Conservation (phyloP, 257 asterid species). For the Solanum pimpinellifolium region DNA sequence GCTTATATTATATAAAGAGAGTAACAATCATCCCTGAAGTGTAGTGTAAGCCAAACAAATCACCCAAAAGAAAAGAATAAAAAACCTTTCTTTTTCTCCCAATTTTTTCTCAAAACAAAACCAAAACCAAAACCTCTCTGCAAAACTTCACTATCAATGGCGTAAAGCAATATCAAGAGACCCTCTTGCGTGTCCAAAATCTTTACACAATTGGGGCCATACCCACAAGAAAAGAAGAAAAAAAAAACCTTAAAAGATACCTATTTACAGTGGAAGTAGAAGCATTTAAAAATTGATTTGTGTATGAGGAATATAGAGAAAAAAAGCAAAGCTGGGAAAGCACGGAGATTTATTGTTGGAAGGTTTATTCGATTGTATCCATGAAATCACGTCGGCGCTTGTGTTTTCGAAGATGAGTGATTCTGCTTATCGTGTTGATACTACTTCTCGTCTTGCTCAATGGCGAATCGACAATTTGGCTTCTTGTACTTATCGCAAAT, state of each 20-base stretch:
- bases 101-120: not conserved
- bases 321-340: conserved; percentile 81
- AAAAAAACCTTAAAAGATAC: not conserved
- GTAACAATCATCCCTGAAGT: conserved; percentile 22
- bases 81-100: not conserved
- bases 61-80: not conserved
- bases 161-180: conserved; percentile 30
- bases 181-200: conserved; percentile 47
- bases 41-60: conserved; percentile 37
- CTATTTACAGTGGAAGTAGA: not conserved
- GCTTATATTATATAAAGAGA: not conserved
- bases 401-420: conserved; percentile 72
- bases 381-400: conserved; percentile 79
- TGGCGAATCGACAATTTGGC: conserved; percentile 74
- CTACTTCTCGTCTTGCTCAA: conserved; percentile 91
- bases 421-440: conserved; percentile 78
- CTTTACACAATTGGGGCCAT: conserved; percentile 11
- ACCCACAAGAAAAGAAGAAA: not conserved
- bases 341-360: conserved; percentile 68
- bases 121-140: conserved; percentile 1
- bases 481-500: conserved; percentile 55
- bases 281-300: not conserved
- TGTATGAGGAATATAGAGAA: conserved; percentile 31
- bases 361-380: conserved; percentile 70
- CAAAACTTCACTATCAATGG: conserved; percentile 44